Conservation (phyloP, 805 yeast genomes). For the Yarrowia yakushimensis region DNA sequence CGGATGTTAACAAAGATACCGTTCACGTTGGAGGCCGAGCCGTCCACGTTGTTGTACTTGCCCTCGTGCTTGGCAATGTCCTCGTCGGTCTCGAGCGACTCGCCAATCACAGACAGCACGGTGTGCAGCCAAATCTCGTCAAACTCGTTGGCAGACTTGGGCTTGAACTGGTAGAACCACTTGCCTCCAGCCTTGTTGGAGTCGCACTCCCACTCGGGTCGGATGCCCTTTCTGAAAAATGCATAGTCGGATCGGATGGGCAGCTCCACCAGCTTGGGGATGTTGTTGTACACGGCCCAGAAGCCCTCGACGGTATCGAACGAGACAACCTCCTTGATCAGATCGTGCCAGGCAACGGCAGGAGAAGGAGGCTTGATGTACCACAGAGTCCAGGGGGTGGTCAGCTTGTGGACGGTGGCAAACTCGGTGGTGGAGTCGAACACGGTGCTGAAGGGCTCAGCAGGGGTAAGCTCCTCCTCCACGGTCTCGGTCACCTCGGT, state of each 20-base stretch:
- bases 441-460: slow-evolving; percentile 24
- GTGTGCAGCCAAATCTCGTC: slow-evolving; percentile 80
- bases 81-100: slow-evolving; percentile 77
- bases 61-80: slow-evolving; percentile 23
- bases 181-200: slow-evolving; percentile 88
- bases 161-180: slow-evolving; percentile 76
- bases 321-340: slow-evolving; percentile 87
- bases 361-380: slow-evolving; percentile 89
- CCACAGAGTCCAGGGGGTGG: slow-evolving; percentile 94
- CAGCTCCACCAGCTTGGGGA: slow-evolving; percentile 86
- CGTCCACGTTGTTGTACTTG: slow-evolving; percentile 42
- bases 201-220: slow-evolving; percentile 98
- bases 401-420: slow-evolving; percentile 81
- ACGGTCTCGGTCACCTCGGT: not conserved
- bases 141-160: slow-evolving; percentile 39
- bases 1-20: slow-evolving; percentile 92
- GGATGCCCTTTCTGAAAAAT: slow-evolving; percentile 86
- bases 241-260: slow-evolving; percentile 94
- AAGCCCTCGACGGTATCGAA: slow-evolving; percentile 96
- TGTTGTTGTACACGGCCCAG: slow-evolving; percentile 95
- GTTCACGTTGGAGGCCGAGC: slow-evolving; percentile 77
- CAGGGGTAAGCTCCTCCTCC: not conserved
- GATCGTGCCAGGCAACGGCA: slow-evolving; percentile 71
- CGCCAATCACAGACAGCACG: slow-evolving; percentile 86
- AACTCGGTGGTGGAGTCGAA: slow-evolving; percentile 45